Evolutionary conservation across 805 yeast species (phyloP).

Genomic region (Candida schatavii): DNA sequence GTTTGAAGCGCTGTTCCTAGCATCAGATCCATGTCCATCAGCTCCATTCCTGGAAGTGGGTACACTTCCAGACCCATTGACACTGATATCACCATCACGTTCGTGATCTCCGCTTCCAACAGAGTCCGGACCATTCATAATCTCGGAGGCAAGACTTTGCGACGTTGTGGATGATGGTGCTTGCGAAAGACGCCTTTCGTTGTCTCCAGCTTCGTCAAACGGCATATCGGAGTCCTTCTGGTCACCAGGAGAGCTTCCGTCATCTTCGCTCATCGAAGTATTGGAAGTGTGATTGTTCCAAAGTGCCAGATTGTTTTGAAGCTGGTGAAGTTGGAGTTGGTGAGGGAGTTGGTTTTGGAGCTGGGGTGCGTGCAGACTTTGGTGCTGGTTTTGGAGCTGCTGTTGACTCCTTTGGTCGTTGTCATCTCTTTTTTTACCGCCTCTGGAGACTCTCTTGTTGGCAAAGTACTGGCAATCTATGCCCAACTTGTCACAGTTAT

Average conservation of each 20-base stretch:
- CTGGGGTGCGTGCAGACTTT: not conserved
- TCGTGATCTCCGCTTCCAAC: no score
- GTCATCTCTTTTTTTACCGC: slow-evolving; percentile 27
- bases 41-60: not conserved
- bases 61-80: no score
- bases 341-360: not conserved
- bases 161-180: not conserved
- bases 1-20: not conserved
- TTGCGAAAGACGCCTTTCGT: not conserved
- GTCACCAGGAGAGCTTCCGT: slow-evolving; percentile 5
- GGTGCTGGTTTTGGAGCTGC: slow-evolving; percentile 8
- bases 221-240: not conserved
- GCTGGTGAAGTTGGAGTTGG: not conserved
- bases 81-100: no score
- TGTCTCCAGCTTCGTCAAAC: not conserved
- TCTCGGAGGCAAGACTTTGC: not conserved
- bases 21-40: not conserved
- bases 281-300: not conserved
- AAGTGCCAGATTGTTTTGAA: no score
- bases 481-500: slow-evolving; percentile 47
- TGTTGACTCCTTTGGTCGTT: not conserved
- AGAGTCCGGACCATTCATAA: not conserved
- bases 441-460: slow-evolving; percentile 53
- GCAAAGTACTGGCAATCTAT: slow-evolving; percentile 54
- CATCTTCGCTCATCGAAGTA: not conserved